Conservation (phyloP, 139 green algal genomes). For the Edaphochlamys debaryana region DNA sequence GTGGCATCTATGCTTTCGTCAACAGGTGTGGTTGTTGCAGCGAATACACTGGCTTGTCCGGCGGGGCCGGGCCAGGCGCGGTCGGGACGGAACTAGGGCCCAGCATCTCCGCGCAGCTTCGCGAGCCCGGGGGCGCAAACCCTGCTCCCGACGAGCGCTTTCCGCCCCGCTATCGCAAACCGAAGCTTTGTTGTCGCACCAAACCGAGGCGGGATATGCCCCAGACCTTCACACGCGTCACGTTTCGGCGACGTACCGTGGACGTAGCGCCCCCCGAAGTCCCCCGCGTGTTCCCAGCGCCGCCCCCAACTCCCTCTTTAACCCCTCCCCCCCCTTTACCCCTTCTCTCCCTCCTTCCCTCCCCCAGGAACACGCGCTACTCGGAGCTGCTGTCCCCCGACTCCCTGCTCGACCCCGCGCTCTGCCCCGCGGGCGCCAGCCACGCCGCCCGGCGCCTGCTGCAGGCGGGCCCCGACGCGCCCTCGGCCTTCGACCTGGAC, state of each 20-base stretch:
- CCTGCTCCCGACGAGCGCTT: too few relatives aligned
- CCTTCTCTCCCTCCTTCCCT: neutral
- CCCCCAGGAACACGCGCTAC: conserved; percentile 12
- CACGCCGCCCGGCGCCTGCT: conserved; percentile 20
- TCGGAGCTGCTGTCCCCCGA: neutral
- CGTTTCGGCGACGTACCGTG: too few relatives aligned
- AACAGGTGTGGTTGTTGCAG: neutral
- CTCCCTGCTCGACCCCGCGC: neutral
- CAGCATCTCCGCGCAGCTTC: neutral
- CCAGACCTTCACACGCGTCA: neutral
- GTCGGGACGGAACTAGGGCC: too few relatives aligned
- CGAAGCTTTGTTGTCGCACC: too few relatives aligned
- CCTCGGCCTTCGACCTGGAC: conserved; percentile 7
- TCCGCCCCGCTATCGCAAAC: neutral
- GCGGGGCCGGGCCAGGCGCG: too few relatives aligned
- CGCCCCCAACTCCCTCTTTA: too few relatives aligned
- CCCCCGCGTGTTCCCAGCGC: neutral
- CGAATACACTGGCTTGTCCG: neutral
- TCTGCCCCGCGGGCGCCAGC: neutral
- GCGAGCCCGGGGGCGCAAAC: too few relatives aligned
- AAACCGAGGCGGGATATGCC: neutral
- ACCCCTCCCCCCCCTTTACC: neutral
- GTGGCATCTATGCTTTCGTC: conserved; percentile 13
- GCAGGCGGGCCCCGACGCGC: neutral
- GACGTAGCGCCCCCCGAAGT: too few relatives aligned